Base-by-base conservation (phyloP, 148 eudicot species). In the Hydrangea macrophylla region DNA sequence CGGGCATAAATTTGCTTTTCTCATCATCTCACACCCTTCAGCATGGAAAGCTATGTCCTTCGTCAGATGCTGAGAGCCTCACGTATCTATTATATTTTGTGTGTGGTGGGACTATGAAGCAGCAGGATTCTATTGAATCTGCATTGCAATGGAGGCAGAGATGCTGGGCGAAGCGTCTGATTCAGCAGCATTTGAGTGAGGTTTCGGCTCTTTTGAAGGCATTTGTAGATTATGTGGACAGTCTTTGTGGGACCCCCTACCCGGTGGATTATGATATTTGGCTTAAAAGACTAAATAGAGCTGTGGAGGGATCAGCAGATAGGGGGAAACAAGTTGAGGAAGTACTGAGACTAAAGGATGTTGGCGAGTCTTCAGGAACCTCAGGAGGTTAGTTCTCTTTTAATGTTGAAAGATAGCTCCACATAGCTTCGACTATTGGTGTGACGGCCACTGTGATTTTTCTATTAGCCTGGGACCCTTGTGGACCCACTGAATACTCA, bases 21-120 rank as follows among this genome's bases (percentile, higher is more conserved):
- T 90, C 96, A 5, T 87, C 96, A 4, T 73, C 90, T 23, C 81
- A 87, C 35, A 86, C 92, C 1, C 87, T 90, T 69, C 92, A 90
- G 60, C 83, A 90, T 11, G 96, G 96, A 62, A 90, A 90, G 51
- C 84, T 90, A 5, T 90, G 90, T 75, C 87, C 90, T 0, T 85
- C 96, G 7, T 90, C 96, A 11, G 96, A 90, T 60, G 90, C 83
- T 15, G 96, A 90, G 74, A 87, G 92, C 72, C 88, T 90, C 11
- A 78, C 85, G 58, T 90, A 87, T 68, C 64, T 84, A 8, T 60
- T 90, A 10, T 90, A 83, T 77, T 85, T 64, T 39, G 37, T 85
- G 13, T 81, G 81, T 54, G 96, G 96, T 2, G 92, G 96, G 1
- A 63, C 62, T 18, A 77, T 84, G 83, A 84, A 80, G 42, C 85